Evolutionary conservation across 139 green algal species (phyloP).

Genomic region (Trebouxia sp.): DNA sequence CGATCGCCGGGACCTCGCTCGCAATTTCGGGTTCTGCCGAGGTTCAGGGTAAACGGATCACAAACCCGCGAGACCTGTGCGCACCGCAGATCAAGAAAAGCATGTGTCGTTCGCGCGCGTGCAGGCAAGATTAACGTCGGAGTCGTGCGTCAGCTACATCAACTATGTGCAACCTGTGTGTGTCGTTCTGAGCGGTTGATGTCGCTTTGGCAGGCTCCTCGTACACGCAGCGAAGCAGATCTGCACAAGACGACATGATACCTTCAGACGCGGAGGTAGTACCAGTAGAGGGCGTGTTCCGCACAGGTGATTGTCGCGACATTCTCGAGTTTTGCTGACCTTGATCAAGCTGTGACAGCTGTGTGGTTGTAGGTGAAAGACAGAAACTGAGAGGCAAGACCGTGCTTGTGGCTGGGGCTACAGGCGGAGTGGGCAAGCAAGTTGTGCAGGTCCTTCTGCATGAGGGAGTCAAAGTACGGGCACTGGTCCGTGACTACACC

Average conservation of each 20-base stretch:
- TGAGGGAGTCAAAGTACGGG: slow-evolving; percentile 54
- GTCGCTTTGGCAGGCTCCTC: neutral
- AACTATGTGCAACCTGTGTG: too few relatives aligned
- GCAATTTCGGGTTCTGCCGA: neutral
- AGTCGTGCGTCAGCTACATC: neutral
- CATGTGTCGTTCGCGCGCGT: neutral
- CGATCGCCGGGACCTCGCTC: too few relatives aligned
- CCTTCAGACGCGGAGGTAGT: slow-evolving; percentile 24
- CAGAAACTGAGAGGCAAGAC: slow-evolving; percentile 36
- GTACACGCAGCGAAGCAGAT: neutral
- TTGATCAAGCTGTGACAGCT: neutral
- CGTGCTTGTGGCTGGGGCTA: slow-evolving; percentile 64
- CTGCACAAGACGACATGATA: neutral
- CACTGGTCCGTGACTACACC: slow-evolving; percentile 59
- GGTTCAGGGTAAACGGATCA: neutral
- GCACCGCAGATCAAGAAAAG: neutral
- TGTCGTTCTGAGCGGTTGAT: neutral
- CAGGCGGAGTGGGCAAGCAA: slow-evolving; percentile 55
- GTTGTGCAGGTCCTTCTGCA: slow-evolving; percentile 52
- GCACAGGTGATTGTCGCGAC: slow-evolving; percentile 1
- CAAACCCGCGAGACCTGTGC: neutral
- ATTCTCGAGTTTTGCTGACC: too few relatives aligned
- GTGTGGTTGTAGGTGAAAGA: neutral
- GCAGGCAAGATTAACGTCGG: neutral
- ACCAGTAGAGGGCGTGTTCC: neutral